Evolutionary conservation across 2,329 filamentous ascomycete genomes (phyloP).

Genomic region (Phaeosphaeria sp.): DNA sequence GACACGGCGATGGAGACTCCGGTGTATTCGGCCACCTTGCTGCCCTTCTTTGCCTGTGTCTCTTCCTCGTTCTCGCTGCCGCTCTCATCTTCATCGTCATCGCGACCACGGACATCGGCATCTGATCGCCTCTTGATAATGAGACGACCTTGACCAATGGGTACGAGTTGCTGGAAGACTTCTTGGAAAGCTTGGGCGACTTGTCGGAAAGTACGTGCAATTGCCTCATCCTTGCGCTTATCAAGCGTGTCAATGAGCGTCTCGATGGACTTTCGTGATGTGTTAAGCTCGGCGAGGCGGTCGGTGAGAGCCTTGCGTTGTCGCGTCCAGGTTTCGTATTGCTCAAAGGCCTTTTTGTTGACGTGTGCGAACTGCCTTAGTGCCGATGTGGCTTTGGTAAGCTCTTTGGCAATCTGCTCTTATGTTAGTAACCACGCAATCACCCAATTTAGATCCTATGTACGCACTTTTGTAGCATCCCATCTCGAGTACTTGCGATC

Average conservation of each 20-base stretch:
- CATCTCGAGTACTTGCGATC: slow-evolving; percentile 89
- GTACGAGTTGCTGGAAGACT: slow-evolving; percentile 94
- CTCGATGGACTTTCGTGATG: slow-evolving; percentile 84
- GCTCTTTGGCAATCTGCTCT: slow-evolving; percentile 54
- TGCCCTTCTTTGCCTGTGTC: slow-evolving; percentile 34
- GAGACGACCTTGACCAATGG: slow-evolving; percentile 86
- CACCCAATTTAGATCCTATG: background rate
- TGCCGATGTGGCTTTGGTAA: slow-evolving; percentile 90
- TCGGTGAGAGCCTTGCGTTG: slow-evolving; percentile 87
- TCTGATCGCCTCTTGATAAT: slow-evolving; percentile 93
- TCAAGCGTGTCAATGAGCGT: slow-evolving; percentile 92
- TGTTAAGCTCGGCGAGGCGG: slow-evolving; percentile 85
- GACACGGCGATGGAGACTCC: slow-evolving; percentile 97
- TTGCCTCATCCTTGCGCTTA: slow-evolving; percentile 95
- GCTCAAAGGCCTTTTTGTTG: slow-evolving; percentile 99
- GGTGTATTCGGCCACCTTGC: slow-evolving; percentile 87
- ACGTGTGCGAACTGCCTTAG: slow-evolving; percentile 97
- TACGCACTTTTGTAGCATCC: slow-evolving; percentile 74
- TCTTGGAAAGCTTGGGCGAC: slow-evolving; percentile 91
- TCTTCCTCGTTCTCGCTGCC: slow-evolving; percentile 38
- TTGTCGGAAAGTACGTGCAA: slow-evolving; percentile 98
- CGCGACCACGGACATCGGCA: slow-evolving; percentile 65
- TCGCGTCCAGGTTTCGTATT: slow-evolving; percentile 95
- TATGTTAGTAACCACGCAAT: slow-evolving; percentile 14
- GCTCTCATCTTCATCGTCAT: slow-evolving; percentile 65